Base-by-base conservation (phyloP, 225 moss, liverwort and hornwort genomes). In the Polytrichum commune region DNA sequence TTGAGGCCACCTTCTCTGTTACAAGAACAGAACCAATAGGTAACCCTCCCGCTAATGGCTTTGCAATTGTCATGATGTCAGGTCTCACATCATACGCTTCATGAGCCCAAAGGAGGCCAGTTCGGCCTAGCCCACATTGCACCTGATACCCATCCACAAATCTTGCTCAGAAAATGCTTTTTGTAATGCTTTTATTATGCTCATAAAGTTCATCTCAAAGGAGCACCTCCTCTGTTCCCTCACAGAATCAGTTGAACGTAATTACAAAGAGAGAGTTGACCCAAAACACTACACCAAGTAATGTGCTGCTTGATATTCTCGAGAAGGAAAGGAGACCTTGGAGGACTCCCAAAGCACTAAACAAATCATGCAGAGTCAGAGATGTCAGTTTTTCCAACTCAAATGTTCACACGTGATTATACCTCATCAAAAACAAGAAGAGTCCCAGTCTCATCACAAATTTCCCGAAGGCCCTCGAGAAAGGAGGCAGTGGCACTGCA, bases 351-450 rank as follows among this genome's bases (percentile, higher is more conserved):
- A 46, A 46, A 46, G 3, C 46, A 46, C 16, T 46, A 46, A 46
- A 46, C 46, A 46, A 46, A 3, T 46, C 46, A 46, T 46, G 13
- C 46, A 46, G 46, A 46, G 46, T 46, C 46, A 46, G 46, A 46
- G 13, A 46, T 46, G 46, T 16, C 46, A 46, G 13, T 46, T 46
- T 46, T 13, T 46, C 46, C 0, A 46, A 46, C 16, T 9, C 46
- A 16, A 13, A 46, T 3, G 4, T 46, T 46, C 16, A 13, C 46
- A 46, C 38, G 53, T 18, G 53, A 8, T 29, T 53, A 63, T 26
- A 93, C 90, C 91, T 97, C 97, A 65, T 97, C 96, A 69, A 94
- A 97, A 66, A 97, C 89, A 56, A 94, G 87, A 80, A 98, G 85
- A 8, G 85, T 76, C 46, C 68, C 92, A 6, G 88, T 83, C 82